Evolutionary conservation across 1,284 basidiomycete species (phyloP).

Genomic region (Omphalotus olearius): DNA sequence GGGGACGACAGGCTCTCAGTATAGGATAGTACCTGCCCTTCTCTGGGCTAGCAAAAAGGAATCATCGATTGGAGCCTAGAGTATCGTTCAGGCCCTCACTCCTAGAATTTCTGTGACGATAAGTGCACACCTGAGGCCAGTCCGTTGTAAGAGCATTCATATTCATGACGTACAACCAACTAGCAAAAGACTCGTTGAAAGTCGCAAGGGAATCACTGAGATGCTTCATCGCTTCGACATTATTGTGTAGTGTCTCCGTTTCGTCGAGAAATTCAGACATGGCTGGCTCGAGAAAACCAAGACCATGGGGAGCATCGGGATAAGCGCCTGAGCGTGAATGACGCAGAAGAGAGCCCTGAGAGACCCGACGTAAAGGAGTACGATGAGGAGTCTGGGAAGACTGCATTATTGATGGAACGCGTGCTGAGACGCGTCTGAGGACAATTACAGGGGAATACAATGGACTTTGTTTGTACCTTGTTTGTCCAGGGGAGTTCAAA

Average conservation of each 20-base stretch:
- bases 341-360: slow-evolving; percentile 85
- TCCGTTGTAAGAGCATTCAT: slow-evolving; percentile 94
- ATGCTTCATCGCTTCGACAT: slow-evolving; percentile 66
- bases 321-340: slow-evolving; percentile 71
- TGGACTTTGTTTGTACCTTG: too few relatives aligned
- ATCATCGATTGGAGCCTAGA: slow-evolving; percentile 57
- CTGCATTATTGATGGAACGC: too few relatives aligned
- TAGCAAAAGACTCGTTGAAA: slow-evolving; percentile 93
- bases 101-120: background rate
- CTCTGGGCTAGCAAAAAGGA: slow-evolving; percentile 57
- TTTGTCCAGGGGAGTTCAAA: too few relatives aligned
- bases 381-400: slow-evolving; percentile 34
- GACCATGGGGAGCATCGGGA: slow-evolving; percentile 74
- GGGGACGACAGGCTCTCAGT: background rate
- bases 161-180: slow-evolving; percentile 87
- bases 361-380: slow-evolving; percentile 85
- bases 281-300: slow-evolving; percentile 83
- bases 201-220: slow-evolving; percentile 75
- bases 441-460: too few relatives aligned
- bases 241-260: slow-evolving; percentile 73
- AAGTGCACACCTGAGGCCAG: slow-evolving; percentile 73
- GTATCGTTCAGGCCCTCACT: background rate
- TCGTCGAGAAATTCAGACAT: slow-evolving; percentile 88
- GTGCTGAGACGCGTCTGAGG: too few relatives aligned
- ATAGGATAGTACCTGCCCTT: slow-evolving; percentile 48